Percentiles rank a stretch among this genome's conserved stretches.
These are phyloP conservation scores for Fusarium albidum DNA, from an alignment of 2,329 filamentous ascomycete species.

Conservation along the genomic window DNA sequence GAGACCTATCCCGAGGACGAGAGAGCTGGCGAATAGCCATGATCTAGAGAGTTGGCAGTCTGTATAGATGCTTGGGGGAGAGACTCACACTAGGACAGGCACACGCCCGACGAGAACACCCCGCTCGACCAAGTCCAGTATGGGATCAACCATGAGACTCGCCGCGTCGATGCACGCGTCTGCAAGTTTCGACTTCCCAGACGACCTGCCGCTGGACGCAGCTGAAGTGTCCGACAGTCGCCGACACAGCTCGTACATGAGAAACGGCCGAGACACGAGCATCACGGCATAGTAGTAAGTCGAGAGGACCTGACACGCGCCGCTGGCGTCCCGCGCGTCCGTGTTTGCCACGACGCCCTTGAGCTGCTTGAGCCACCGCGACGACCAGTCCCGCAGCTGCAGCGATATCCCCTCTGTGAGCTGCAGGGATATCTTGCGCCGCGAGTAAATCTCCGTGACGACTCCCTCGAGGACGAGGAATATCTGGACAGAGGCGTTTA, in stretches of 20 bases:
- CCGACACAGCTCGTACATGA: constrained; percentile 63
- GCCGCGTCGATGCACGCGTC: constrained; percentile 65
- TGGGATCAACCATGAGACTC: constrained; percentile 60
- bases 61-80: too few relatives aligned
- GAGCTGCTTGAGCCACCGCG: constrained; percentile 56
- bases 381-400: constrained; percentile 61
- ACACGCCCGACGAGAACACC: constrained; percentile 54
- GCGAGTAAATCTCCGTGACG: constrained; percentile 61
- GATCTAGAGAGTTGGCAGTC: constrained; percentile 46
- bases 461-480: constrained; percentile 60
- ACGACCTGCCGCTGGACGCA: constrained; percentile 30
- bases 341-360: constrained; percentile 47
- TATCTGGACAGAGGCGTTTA: constrained; percentile 62
- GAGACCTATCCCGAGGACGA: constrained; percentile 60
- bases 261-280: constrained; percentile 62
- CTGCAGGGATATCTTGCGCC: constrained; percentile 60
- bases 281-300: constrained; percentile 67
- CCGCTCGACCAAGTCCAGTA: constrained; percentile 54
- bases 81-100: constrained; percentile 59
- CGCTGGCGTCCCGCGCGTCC: constrained; percentile 43
- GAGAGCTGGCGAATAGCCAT: constrained; percentile 62
- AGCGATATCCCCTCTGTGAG: constrained; percentile 62
- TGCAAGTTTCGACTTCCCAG: constrained; percentile 59
- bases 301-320: constrained; percentile 60
- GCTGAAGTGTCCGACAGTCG: constrained; percentile 49